Evolutionary conservation across 495 filamentous ascomycete species (phyloP), one percentile per base, ranked within the genome.

Genomic region (Penicillium malachiteum): DNA sequence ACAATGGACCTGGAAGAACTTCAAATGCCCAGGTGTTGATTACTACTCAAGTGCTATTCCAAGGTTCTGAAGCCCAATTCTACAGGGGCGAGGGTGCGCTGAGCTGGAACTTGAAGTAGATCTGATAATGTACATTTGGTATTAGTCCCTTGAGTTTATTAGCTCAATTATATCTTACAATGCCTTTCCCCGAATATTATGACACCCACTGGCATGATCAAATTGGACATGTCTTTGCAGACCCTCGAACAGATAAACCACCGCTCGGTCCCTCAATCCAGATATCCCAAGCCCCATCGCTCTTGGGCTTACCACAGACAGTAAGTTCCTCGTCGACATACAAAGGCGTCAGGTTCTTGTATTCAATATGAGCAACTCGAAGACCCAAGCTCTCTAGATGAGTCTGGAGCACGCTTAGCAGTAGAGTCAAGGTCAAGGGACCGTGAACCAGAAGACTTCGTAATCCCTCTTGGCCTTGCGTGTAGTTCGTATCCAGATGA

Each of bases 311-410:
- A 2, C 80, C 69, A 59, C 88, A 90, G 11, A 91, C 68, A 9
- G 57, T 74, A 67, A 89, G 64, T 40, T 79, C 65, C 66, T 95
- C 87, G 18, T 81, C 81, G 3, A 82, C 87, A 72, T 87, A 93
- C 13, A 97, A 71, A 41, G 93, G 90, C 14, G 87, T 82, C n/a
- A 96, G 57, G 64, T 96, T 96, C 31, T 80, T 81, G 64, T 97
- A 97, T 39, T 89, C 80, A 40, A 97, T 78, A 0, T 64, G 69
- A 21, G 88, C 69, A 14, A 64, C 50, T 38, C 62, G 48, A 8
- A 63, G 52, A 9, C 57, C 54, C 7, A 45, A 4, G 0, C 14
- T 47, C n/a, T 43, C 34, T 2, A 91, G 63, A 41, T 83, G 73
- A 3, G 70, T 69, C 37, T 78, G 69, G 13, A 96, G 64, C 13